A percentile compares a stretch with the other conserved stretches of the same genome.
Conservation (phyloP, 495 filamentous ascomycete species). For the Penicillium atrosanguineum region DNA sequence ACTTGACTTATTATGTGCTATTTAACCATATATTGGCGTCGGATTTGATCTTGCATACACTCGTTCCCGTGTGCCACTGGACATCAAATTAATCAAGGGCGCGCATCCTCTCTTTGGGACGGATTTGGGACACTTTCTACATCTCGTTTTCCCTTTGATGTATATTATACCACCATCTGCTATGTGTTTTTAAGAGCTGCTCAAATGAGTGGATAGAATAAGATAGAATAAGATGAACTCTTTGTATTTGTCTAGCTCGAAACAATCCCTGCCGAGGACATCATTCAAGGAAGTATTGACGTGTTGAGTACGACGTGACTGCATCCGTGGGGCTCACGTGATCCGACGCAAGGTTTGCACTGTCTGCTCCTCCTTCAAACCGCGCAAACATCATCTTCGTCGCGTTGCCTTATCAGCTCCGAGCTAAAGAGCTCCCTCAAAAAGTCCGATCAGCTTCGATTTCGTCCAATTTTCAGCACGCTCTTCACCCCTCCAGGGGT, state of each 20-base stretch:
- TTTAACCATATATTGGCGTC: not conserved
- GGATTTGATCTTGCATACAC: not conserved
- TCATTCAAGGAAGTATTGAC: not conserved
- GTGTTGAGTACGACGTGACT: not conserved
- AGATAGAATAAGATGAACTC: too few species aligned
- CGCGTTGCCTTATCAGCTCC: slow-evolving; percentile 17
- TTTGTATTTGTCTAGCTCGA: not conserved
- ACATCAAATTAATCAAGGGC: not conserved
- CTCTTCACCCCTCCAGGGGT: slow-evolving; percentile 16
- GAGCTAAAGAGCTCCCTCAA: slow-evolving; percentile 7
- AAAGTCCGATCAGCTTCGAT: slow-evolving; percentile 1
- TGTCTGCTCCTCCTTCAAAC: slow-evolving; percentile 51
- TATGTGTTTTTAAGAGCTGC: not conserved
- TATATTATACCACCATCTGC: not conserved
- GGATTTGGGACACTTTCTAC: not conserved
- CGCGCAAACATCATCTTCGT: slow-evolving; percentile 43
- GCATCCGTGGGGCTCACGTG: not conserved
- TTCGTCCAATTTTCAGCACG: slow-evolving; percentile 2
- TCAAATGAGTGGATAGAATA: not conserved
- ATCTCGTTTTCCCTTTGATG: not conserved
- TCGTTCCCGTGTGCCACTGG: not conserved
- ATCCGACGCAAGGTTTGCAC: slow-evolving; percentile 39
- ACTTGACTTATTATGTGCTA: not conserved
- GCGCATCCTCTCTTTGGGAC: too few species aligned
- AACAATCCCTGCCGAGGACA: not conserved